Base-by-base conservation (phyloP, 2,329 filamentous ascomycete species). In the Aspergillus sp. region DNA sequence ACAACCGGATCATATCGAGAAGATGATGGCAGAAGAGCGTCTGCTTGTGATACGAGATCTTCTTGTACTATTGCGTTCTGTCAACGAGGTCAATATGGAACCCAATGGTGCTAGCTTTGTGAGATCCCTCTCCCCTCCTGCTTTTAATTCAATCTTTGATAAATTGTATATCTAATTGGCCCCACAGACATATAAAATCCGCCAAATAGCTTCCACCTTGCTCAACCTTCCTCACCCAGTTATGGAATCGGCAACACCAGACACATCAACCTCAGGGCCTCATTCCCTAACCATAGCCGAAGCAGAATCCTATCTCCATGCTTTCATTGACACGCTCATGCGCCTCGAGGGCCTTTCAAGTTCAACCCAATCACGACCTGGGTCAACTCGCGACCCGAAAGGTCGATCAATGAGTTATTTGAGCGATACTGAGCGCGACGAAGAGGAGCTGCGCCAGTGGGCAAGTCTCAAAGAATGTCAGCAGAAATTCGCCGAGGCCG, bases 61-160 rank as follows among this genome's bases (percentile, higher is more conserved):
- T 2, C 76, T 94, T 1, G 75, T 81, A 3, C 83, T 94, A 3
- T 71, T 95, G 5, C 79, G 80, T 27, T 87, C 81, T 44, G 88
- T 95, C 54, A 86, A 85, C 38, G 87, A 91, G 71, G 81, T 88
- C 46, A 90, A 90, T 64, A 86, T 94, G 76, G 89, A 95, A 63
- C 80, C 80, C 7, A 84, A 82, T 50, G 81, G 78, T 26, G 77
- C 77, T 51, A 81, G 77, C 45, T 79, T 84, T 56, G 80, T 83
- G 75, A 69, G 76, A 73, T 40, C 41, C 33, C 12, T 40, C 9
- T n/a, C 6, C 12, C n/a, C 12, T 33, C n/a, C 10, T 32, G 7
- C 26, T 9, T 10, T 19, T 2, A 19, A 19, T 19, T 4, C 4
- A 19, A 19, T 19, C 19, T 19, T 29, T 11, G n/a, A n/a, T 10